These are phyloP conservation scores for Aspergillus melleus DNA, from an alignment of 2,329 filamentous ascomycete species.

Conservation along the genomic window DNA sequence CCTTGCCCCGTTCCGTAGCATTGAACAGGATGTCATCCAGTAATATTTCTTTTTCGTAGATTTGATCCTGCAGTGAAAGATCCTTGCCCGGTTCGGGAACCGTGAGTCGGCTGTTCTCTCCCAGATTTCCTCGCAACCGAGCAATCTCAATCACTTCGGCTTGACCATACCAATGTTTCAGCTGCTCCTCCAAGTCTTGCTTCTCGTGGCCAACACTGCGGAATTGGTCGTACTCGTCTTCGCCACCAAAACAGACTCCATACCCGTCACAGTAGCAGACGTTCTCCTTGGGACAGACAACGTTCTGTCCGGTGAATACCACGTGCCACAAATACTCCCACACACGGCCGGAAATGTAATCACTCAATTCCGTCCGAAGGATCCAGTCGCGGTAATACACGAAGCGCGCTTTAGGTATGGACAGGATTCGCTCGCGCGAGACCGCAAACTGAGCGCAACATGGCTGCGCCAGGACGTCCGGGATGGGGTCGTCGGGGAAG, in stretches of 20 bases:
- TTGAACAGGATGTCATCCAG: constrained; percentile 44
- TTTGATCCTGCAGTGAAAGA: constrained; percentile 43
- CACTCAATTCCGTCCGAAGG: constrained; percentile 55
- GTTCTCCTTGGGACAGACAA: constrained; percentile 51
- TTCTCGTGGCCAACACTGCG: constrained; percentile 48
- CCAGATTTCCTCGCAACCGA: constrained; percentile 22
- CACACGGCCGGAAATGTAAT: constrained; percentile 59
- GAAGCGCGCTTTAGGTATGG: constrained; percentile 55
- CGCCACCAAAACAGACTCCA: constrained; percentile 60
- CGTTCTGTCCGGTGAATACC: constrained; percentile 55
- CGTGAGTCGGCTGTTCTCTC: constrained; percentile 29
- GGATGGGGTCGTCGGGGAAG: constrained; percentile 46
- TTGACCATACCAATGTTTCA: constrained; percentile 43
- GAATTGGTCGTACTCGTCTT: constrained; percentile 51
- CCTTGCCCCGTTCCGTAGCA: constrained; percentile 52
- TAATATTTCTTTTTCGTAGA: constrained; percentile 44
- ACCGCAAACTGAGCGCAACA: constrained; percentile 67
- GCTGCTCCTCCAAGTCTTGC: constrained; percentile 37
- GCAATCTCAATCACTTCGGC: constrained; percentile 35
- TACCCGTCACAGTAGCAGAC: constrained; percentile 66
- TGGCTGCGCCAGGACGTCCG: constrained; percentile 57
- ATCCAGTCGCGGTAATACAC: constrained; percentile 62
- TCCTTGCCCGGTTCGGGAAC: constrained; percentile 46
- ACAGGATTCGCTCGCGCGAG: constrained; percentile 56
- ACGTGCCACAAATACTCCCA: constrained; percentile 67